phyloP scores from a whole-genome alignment of 1,284 basidiomycete species.

The Pseudomicrostroma phylloplanum region DNA sequence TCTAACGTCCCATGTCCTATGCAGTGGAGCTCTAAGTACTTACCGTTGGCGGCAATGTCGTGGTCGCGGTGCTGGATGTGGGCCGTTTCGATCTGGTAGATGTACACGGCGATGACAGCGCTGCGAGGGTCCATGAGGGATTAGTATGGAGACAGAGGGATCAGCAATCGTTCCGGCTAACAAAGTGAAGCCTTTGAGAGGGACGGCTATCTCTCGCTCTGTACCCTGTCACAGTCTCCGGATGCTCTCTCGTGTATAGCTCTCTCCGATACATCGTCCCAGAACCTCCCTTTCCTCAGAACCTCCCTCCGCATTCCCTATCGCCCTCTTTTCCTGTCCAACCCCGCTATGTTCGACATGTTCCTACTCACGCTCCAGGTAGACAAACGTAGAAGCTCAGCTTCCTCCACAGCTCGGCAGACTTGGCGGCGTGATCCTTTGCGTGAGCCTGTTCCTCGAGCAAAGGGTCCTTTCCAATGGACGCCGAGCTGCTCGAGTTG shows the following conservation, averaged over 20 bases:
- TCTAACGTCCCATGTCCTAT: background rate
- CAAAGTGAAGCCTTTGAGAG: too few species aligned
- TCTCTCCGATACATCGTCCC: too few species aligned
- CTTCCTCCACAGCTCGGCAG: slow-evolving; percentile 21
- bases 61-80: slow-evolving; percentile 18
- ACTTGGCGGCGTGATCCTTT: slow-evolving; percentile 14
- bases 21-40: background rate
- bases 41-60: slow-evolving; percentile 17
- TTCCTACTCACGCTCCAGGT: slow-evolving; percentile 11
- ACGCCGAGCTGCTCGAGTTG: background rate
- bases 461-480: slow-evolving; percentile 5
- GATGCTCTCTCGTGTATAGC: too few species aligned
- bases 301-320: too few species aligned
- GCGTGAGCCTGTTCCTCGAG: slow-evolving; percentile 8
- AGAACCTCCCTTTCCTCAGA: too few species aligned
- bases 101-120: slow-evolving; percentile 18
- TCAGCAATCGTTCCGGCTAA: background rate
- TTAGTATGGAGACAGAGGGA: slow-evolving; percentile 6
- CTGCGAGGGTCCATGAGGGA: background rate
- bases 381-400: slow-evolving; percentile 16
- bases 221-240: background rate
- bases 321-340: too few species aligned
- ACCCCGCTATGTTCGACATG: too few species aligned
- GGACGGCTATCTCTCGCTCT: background rate
- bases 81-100: slow-evolving; percentile 20